phyloP scores from a whole-genome alignment of 1,139 yeast genomes.

The Yamadazyma buinensis region DNA sequence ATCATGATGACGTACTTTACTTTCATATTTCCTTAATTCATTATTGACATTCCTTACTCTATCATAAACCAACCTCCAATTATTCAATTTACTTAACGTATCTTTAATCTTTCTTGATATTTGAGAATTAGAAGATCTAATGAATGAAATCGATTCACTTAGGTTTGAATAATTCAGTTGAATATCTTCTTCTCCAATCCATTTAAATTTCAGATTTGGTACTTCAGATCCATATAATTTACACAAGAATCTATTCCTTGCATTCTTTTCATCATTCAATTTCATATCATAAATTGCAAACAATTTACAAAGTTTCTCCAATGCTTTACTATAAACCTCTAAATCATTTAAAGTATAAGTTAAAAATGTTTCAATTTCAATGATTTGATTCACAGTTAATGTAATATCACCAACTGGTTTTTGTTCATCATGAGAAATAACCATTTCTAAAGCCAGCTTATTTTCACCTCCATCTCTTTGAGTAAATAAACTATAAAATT shows the following conservation, averaged over 20 bases:
- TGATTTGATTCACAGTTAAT: conserved; percentile 23
- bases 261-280: conserved; percentile 34
- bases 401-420: conserved; percentile 22
- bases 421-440: conserved; percentile 14
- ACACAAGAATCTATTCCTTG: conserved; percentile 18
- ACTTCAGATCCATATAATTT: conserved; percentile 13
- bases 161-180: conserved; percentile 14
- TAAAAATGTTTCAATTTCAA: conserved; percentile 56
- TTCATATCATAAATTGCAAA: conserved; percentile 43
- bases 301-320: conserved; percentile 41
- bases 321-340: conserved; percentile 22
- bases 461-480: conserved; percentile 16
- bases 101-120: conserved; percentile 37
- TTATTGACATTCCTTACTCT: conserved; percentile 26
- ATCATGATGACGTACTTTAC: conserved; percentile 9
- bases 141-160: conserved; percentile 23
- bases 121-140: conserved; percentile 30
- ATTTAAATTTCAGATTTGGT: conserved; percentile 8
- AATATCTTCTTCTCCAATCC: conserved; percentile 11
- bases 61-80: conserved; percentile 49
- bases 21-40: conserved; percentile 29
- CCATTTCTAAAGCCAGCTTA: conserved; percentile 22
- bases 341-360: conserved; percentile 52
- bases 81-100: conserved; percentile 35
- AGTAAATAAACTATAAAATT: conserved; percentile 5